A percentile compares a stretch with the other conserved stretches of the same genome.
Evolutionary conservation across 331 rosid species (phyloP).

Genomic region (Ulmus americana): DNA sequence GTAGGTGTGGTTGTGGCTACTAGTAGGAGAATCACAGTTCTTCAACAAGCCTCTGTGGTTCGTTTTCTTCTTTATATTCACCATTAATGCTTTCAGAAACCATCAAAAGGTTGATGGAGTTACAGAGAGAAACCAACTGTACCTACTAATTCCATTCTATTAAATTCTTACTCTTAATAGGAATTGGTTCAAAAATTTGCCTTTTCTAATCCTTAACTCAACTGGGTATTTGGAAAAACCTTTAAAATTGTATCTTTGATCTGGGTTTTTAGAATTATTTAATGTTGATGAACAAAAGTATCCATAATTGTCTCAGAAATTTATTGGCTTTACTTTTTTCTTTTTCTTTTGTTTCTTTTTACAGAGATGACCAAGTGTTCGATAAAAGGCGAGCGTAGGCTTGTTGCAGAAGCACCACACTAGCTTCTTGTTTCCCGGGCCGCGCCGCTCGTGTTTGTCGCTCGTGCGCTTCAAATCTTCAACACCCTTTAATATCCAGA

Average conservation of each 20-base stretch:
- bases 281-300: neutral
- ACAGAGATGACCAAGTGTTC: slow-evolving; percentile 24
- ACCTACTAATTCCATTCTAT: slow-evolving; percentile 5
- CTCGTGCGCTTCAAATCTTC: slow-evolving; percentile 44
- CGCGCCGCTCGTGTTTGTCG: slow-evolving; percentile 70
- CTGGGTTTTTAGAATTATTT: neutral
- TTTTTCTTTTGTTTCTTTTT: slow-evolving; percentile 11
- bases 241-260: neutral
- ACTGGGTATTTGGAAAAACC: neutral
- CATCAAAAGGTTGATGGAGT: slow-evolving; percentile 20
- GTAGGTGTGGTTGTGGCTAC: slow-evolving; percentile 24
- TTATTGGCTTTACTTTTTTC: slow-evolving; percentile 6
- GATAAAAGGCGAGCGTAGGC: slow-evolving; percentile 20
- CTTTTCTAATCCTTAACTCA: too few relatives aligned
- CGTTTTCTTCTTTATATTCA: slow-evolving; percentile 17
- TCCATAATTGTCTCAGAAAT: slow-evolving; percentile 3
- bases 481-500: slow-evolving; percentile 29
- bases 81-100: slow-evolving; percentile 39
- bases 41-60: slow-evolving; percentile 20
- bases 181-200: too few relatives aligned
- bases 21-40: slow-evolving; percentile 16
- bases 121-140: slow-evolving; percentile 24
- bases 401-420: slow-evolving; percentile 28
- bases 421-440: slow-evolving; percentile 42
- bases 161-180: neutral